These are phyloP conservation scores for Spencermartinsiella europaea DNA, from an alignment of 805 yeast genomes.

Conservation along the genomic window DNA sequence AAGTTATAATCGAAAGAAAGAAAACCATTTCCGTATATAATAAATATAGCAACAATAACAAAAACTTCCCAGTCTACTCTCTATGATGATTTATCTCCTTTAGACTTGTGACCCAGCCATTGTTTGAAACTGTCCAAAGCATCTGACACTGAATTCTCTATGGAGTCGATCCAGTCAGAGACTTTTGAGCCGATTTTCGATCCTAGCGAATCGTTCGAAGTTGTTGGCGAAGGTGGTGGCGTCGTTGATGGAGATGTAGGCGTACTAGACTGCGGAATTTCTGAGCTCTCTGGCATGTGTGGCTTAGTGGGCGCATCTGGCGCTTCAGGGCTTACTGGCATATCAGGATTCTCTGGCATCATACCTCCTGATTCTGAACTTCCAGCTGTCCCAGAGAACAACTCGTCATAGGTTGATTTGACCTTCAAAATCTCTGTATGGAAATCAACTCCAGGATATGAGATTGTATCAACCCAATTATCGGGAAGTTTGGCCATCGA, in stretches of 20 bases:
- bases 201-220: background rate
- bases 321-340: background rate
- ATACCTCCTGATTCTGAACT: background rate
- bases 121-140: constrained; percentile 15
- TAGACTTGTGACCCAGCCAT: constrained; percentile 7
- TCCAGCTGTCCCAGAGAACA: constrained; percentile 12
- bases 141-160: constrained; percentile 11
- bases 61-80: background rate
- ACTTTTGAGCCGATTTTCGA: constrained; percentile 2
- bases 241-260: background rate
- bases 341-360: background rate
- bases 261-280: background rate
- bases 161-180: constrained; percentile 9
- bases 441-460: constrained; percentile 32
- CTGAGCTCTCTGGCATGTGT: too few relatives aligned
- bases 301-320: background rate
- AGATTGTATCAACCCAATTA: constrained; percentile 25
- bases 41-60: background rate
- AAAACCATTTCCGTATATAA: background rate
- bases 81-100: background rate
- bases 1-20: constrained; percentile 22
- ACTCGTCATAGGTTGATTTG: constrained; percentile 29
- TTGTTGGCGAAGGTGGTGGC: background rate
- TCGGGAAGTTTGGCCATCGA: constrained; percentile 22
- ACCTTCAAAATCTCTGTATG: constrained; percentile 23